phyloP scores from a whole-genome alignment of 805 yeast species.

The Suhomyces sp. region DNA sequence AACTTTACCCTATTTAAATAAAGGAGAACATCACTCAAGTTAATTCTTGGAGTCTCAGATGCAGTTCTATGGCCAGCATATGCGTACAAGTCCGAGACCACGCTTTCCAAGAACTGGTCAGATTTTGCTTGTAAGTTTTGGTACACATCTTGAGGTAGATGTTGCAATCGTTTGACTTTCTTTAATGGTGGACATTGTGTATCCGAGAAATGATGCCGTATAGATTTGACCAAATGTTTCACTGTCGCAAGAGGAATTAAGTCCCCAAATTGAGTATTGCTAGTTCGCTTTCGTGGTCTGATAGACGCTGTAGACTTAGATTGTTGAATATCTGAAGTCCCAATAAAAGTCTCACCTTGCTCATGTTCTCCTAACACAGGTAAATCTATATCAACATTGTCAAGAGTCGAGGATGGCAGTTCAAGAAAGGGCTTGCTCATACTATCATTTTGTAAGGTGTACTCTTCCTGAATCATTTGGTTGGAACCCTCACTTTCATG shows the following conservation, averaged over 20 bases:
- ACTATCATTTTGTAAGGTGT: slow-evolving; percentile 10
- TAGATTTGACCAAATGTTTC: slow-evolving; percentile 16
- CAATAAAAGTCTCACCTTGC: too few species aligned
- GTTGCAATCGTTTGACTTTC: too few species aligned
- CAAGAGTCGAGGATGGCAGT: too few species aligned
- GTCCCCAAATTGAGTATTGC: too few species aligned
- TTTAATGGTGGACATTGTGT: too few species aligned
- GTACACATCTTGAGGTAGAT: slow-evolving; percentile 14
- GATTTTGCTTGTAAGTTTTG: slow-evolving; percentile 28
- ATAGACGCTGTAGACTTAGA: too few species aligned
- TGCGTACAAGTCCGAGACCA: slow-evolving; percentile 35
- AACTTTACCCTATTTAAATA: slow-evolving; percentile 32
- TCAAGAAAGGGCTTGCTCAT: slow-evolving; percentile 7
- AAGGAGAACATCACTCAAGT: slow-evolving; percentile 35
- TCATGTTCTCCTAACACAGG: too few species aligned
- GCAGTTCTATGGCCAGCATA: slow-evolving; percentile 30
- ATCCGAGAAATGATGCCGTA: slow-evolving; percentile 4
- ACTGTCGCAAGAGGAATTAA: slow-evolving; percentile 15
- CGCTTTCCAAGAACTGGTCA: slow-evolving; percentile 26
- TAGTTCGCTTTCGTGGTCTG: too few species aligned
- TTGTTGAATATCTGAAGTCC: too few species aligned
- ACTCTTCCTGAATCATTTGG: slow-evolving; percentile 15
- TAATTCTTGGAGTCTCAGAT: slow-evolving; percentile 26
- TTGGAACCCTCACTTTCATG: slow-evolving; percentile 6
- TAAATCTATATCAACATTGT: too few species aligned